Evolutionary conservation across 441 rosid species (phyloP), one percentile per base, ranked within the genome.

Genomic region (Pelargonium cotyledonis): DNA sequence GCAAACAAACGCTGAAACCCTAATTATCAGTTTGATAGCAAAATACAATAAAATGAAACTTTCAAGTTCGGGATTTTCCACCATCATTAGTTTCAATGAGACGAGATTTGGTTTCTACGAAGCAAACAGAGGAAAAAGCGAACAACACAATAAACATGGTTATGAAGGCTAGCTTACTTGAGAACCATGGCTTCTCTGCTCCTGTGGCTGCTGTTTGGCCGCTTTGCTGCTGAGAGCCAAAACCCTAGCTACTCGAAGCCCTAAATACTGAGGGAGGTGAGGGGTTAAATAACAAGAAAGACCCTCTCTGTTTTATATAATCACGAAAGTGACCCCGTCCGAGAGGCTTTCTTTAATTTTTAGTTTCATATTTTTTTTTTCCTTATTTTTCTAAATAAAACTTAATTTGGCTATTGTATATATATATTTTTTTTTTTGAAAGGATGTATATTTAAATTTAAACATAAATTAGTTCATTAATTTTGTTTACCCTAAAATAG

Each of bases 101-200:
- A 4, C 61, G 11, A 43, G 44, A 8, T 6, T 8, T 1, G 0
- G 29, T 11, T 0, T n/a, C 26, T 16, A 5, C 5, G 4, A 66
- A 15, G 7, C 38, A 15, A 58, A 31, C 6, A 29, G 18, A 8
- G 8, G 5, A 64, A 10, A 64, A 8, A 58, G 6, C 19, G 41
- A 72, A 29, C 40, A 35, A 35, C 2, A 26, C 2, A 26, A 26
- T 2, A 26, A 26, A 26, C 31, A 11, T 9, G n/a, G 15, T 3
- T 47, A 43, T 19, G 47, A 72, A 66, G 69, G 46, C 9, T 47
- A 6, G 65, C 74, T 18, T 69, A 79, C 83, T 83, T 83, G 61
- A 79, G 83, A 72, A 83, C 84, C 84, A 81, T 83, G 69, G 74
- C 41, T 43, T 64, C 43, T 7, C 31, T 2, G 15, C 6, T 49